Percentiles rank a stretch among this genome's conserved stretches.
Conservation (phyloP, 352 stramenopile genomes). For the Phytophthora sansomeana region DNA sequence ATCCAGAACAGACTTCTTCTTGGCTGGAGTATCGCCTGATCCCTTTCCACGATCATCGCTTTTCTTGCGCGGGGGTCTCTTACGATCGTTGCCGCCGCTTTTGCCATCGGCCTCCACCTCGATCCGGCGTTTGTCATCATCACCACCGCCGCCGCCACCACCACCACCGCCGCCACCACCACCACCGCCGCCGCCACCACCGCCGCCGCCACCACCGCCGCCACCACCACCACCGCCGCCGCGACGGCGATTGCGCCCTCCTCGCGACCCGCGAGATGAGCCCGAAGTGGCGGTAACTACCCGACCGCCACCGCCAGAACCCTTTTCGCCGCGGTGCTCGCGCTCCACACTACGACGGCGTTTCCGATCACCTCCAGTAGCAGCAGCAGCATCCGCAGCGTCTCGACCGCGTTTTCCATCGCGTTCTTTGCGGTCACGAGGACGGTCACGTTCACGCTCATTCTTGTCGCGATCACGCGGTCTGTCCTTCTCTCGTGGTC, state of each 20-base stretch:
- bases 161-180: conserved; percentile 29
- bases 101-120: conserved; percentile 54
- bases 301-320: conserved; percentile 29
- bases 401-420: conserved; percentile 49
- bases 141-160: conserved; percentile 23
- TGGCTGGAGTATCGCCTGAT: conserved; percentile 65
- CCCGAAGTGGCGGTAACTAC: conserved; percentile 57
- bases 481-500: conserved; percentile 39
- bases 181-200: conserved; percentile 21
- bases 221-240: no score
- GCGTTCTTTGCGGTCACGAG: conserved; percentile 47
- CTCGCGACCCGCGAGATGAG: conserved; percentile 39
- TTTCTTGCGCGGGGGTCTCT: conserved; percentile 45
- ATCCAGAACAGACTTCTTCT: conserved; percentile 88
- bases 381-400: conserved; percentile 34
- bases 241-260: conserved; percentile 45
- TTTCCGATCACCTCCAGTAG: conserved; percentile 35
- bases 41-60: conserved; percentile 57
- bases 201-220: no score
- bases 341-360: conserved; percentile 35
- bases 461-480: conserved; percentile 41
- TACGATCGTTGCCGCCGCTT: conserved; percentile 42
- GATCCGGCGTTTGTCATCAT: conserved; percentile 61
- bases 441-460: conserved; percentile 37
- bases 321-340: conserved; percentile 26